Evolutionary conservation across 352 stramenopile species (phyloP), one percentile per base, ranked within the genome.

Genomic region (Globisporangium nagaii): DNA sequence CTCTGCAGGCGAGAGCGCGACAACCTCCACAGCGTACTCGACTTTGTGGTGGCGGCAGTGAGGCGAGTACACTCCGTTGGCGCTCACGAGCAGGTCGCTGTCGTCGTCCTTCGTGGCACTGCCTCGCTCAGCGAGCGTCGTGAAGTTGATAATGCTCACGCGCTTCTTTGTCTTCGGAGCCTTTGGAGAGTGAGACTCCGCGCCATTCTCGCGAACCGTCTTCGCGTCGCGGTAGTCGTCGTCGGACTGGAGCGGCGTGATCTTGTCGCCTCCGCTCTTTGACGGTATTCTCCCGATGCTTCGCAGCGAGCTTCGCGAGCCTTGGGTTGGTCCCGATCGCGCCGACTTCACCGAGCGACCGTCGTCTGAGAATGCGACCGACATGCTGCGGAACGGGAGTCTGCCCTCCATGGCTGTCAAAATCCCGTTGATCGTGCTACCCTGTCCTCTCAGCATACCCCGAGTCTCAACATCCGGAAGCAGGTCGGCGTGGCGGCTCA

Each of bases 401-500:
- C 42, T 62, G 11, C 40, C 35, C 17, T 66, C 59, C 0, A 58
- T 60, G 7, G 43, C 27, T 2, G 31, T 34, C 11, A 60, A 2
- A 30, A 60, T 19, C 1, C 62, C 65, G 17, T 60, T 61, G 35
- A 86, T 70, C 22, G 34, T 30, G 47, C 15, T 40, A 13, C 47
- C 11, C 10, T 41, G 47, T n/a, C 32, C 19, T 53, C 31, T 34
- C 9, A 48, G 11, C 9, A 3, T 30, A n/a, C 34, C 35, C 13
- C 17, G 27, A 24, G 74, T 49, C 13, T 66, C 71, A 3, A 79
- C 24, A 32, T 60, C 62, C 3, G 77, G 70, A 7, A 73, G 63
- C 45, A 89, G 78, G 25, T 89, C 75, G 3, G 59, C 58, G 31
- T 89, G 70, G 3, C 68, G 66, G 2, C 47, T 39, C 17, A 89